These are phyloP conservation scores for Phytophthora megakarya DNA, from an alignment of 352 stramenopile species.

Conservation along the genomic window DNA sequence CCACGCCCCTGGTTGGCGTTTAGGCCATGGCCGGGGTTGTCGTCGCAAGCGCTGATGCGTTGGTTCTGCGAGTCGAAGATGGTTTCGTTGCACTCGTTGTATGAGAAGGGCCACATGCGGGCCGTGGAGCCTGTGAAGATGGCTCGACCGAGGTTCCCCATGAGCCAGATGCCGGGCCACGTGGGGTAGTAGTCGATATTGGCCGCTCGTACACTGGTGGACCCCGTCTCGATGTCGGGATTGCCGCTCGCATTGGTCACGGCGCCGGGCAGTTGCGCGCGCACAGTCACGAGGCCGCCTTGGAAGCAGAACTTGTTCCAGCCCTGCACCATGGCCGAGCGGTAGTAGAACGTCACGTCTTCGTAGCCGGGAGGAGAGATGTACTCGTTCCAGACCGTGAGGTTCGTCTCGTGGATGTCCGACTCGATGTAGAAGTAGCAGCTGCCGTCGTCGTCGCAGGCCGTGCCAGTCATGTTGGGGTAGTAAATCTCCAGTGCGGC, in stretches of 20 bases:
- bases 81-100: slow-evolving; percentile 88
- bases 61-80: slow-evolving; percentile 65
- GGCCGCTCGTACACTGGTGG: slow-evolving; percentile 19
- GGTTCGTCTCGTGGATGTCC: slow-evolving; percentile 43
- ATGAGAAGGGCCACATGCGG: slow-evolving; percentile 96
- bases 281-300: slow-evolving; percentile 90
- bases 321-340: slow-evolving; percentile 87
- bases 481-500: slow-evolving; percentile 65
- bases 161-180: slow-evolving; percentile 96
- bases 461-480: slow-evolving; percentile 66
- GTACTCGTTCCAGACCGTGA: slow-evolving; percentile 72
- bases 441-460: slow-evolving; percentile 45
- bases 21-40: slow-evolving; percentile 89
- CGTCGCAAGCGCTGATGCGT: slow-evolving; percentile 91
- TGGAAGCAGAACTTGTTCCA: slow-evolving; percentile 98
- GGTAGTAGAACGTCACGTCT: slow-evolving; percentile 48
- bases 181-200: slow-evolving; percentile 58
- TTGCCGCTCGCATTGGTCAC: slow-evolving; percentile 48
- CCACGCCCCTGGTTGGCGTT: slow-evolving; percentile 90
- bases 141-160: slow-evolving; percentile 95
- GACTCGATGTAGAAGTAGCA: slow-evolving; percentile 76
- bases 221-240: slow-evolving; percentile 47
- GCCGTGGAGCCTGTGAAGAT: slow-evolving; percentile 95
- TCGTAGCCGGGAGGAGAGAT: slow-evolving; percentile 53
- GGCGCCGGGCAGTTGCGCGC: slow-evolving; percentile 73